Percentiles rank a stretch among this genome's conserved stretches.
phyloP scores from a whole-genome alignment of 164 flowering plant genomes.

The Taxillus chinensis region DNA sequence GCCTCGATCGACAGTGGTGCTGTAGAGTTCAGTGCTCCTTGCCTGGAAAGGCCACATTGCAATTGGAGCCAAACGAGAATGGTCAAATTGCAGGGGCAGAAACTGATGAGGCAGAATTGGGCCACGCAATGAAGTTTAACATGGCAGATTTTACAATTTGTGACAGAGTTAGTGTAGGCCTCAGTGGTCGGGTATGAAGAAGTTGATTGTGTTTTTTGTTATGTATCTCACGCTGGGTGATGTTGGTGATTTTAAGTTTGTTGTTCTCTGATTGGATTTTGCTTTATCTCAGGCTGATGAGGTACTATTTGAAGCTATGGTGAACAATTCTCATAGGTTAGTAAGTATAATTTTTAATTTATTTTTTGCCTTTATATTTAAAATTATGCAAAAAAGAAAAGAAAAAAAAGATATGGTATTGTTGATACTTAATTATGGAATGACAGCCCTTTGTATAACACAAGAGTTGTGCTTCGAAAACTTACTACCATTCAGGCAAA shows the following conservation, averaged over 20 bases:
- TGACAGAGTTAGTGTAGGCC: slow-evolving; percentile 68
- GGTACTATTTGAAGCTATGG: slow-evolving; percentile 81
- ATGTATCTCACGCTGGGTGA: not conserved
- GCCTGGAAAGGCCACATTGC: slow-evolving; percentile 13
- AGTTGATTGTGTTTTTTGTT: not conserved
- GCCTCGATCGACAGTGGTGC: slow-evolving; percentile 3
- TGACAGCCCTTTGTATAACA: slow-evolving; percentile 65
- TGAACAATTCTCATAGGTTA: slow-evolving; percentile 59
- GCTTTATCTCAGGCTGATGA: slow-evolving; percentile 60
- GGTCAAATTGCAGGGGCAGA: slow-evolving; percentile 10
- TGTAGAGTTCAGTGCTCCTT: slow-evolving; percentile 22
- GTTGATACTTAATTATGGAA: not conserved
- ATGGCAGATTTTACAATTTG: slow-evolving; percentile 68
- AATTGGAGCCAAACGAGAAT: slow-evolving; percentile 28
- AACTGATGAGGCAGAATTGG: slow-evolving; percentile 40
- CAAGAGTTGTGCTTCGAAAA: slow-evolving; percentile 72
- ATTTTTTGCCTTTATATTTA: not conserved
- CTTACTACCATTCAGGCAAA: slow-evolving; percentile 69
- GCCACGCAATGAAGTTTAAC: slow-evolving; percentile 58
- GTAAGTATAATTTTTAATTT: slow-evolving; percentile 8
- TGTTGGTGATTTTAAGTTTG: not conserved
- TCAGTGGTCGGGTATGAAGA: slow-evolving; percentile 68
- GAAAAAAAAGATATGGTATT: not conserved
- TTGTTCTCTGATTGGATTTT: slow-evolving; percentile 7
- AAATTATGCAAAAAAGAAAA: not conserved